Evolutionary conservation across 805 yeast genomes (phyloP), one percentile per base, ranked within the genome.

Genomic region (Nakazawaea laoshanensis): DNA sequence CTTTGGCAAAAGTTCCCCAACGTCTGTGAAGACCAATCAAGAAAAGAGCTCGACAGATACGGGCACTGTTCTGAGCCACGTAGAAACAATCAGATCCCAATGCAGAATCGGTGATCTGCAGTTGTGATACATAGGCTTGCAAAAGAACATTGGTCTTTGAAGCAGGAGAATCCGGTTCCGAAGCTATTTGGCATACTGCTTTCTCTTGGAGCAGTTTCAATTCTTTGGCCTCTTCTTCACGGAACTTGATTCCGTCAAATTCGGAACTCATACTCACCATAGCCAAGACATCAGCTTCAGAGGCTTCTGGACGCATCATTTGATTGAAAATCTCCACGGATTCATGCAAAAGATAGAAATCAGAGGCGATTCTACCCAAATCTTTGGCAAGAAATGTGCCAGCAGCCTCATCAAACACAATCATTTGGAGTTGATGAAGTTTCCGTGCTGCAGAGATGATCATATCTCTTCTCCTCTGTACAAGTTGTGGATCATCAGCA

Each of bases 31-130:
- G 61, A 23, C 95, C 94, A 40, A 92, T 76, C 41, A 88, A 59
- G 45, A 92, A 87, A 30, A 94, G 62, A 0, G 98, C 96, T 17
- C 97, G 72, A 43, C 95, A 75, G 21, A 92, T 89, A 63, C 99
- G 77, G 1, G 89, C 86, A 3, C 96, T 72, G 48, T 92, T 92
- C 48, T 92, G 98, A 1, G 97, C 96, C 36, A 92, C 94, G 52
- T 92, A 92, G 41, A 85, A 82, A 30, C 84, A 67, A 54, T 92
- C 98, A 0, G 96, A 85, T 3, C 73, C 63, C 38, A 92, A 61
- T 0, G 98, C 81, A 3, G 95, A 76, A 37, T 86, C 95, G 37
- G 68, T 73, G 23, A 88, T 71, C 8, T 53, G 46, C 1, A 86
- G 75, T 37, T 77, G 75, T 0, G 96, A 86, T 19, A 92, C 81